Percentiles rank a stretch among this genome's conserved stretches.
Conservation (phyloP, 1,284 basidiomycete species). For the Leccinum pallidistipes region DNA sequence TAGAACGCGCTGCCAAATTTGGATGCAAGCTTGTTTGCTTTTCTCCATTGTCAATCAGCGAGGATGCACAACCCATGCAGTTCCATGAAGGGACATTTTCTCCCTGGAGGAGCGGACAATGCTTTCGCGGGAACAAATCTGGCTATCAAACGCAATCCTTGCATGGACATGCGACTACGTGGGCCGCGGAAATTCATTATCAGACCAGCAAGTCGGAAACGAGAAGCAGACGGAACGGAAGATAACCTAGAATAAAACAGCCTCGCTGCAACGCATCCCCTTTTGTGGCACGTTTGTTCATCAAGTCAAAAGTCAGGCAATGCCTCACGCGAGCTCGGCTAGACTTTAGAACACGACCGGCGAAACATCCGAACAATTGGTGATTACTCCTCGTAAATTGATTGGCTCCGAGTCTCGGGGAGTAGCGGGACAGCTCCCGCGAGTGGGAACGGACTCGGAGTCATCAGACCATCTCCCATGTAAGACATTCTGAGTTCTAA, state of each 20-base stretch:
- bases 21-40: neutral
- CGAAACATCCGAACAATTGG: neutral
- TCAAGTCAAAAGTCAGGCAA: neutral
- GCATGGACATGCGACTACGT: slow-evolving; percentile 1
- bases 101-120: neutral
- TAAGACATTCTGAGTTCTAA: slow-evolving; percentile 20
- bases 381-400: slow-evolving; percentile 1
- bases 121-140: slow-evolving; percentile 22
- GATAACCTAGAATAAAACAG: neutral
- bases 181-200: slow-evolving; percentile 3
- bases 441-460: neutral
- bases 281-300: neutral
- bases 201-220: neutral
- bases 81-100: neutral
- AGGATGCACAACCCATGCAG: neutral
- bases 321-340: neutral
- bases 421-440: neutral
- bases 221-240: neutral
- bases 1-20: slow-evolving; percentile 4
- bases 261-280: neutral
- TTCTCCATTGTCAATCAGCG: neutral
- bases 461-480: neutral
- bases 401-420: slow-evolving; percentile 15
- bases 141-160: neutral
- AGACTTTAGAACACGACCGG: neutral